Evolutionary conservation across 768 basidiomycete genomes (phyloP).

Genomic region (Agaricus subrufescens): DNA sequence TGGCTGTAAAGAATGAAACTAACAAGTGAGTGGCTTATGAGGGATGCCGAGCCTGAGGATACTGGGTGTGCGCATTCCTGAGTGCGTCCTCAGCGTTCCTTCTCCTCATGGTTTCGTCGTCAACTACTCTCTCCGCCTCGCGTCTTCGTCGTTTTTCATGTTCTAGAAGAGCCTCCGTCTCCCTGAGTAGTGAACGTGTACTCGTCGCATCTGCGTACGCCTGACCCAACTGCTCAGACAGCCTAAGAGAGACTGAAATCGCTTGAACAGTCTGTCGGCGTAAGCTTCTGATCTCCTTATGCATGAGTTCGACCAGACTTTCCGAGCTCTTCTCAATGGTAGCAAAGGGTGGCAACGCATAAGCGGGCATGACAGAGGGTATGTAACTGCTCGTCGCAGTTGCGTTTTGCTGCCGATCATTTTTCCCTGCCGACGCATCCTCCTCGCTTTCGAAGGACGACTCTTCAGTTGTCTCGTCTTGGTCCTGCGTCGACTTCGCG

Average conservation of each 20-base stretch:
- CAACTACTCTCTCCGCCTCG: slow-evolving; percentile 44
- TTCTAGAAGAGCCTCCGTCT: slow-evolving; percentile 54
- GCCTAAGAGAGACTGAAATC: slow-evolving; percentile 54
- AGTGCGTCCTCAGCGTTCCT: slow-evolving; percentile 23
- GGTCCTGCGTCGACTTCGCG: slow-evolving; percentile 25
- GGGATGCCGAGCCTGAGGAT: slow-evolving; percentile 1
- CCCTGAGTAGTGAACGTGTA: slow-evolving; percentile 48
- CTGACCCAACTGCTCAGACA: slow-evolving; percentile 68
- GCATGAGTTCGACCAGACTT: slow-evolving; percentile 54
- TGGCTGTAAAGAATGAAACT: background rate
- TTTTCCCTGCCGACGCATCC: slow-evolving; percentile 34
- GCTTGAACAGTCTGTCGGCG: slow-evolving; percentile 68
- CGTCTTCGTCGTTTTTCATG: slow-evolving; percentile 50
- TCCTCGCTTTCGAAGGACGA: slow-evolving; percentile 70
- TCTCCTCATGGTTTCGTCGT: slow-evolving; percentile 17
- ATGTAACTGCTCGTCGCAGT: background rate
- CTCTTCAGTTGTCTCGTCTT: slow-evolving; percentile 36
- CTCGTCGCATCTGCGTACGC: slow-evolving; percentile 58
- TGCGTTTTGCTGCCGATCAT: background rate
- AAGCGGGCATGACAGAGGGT: slow-evolving; percentile 24
- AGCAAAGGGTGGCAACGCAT: slow-evolving; percentile 40
- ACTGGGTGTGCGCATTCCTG: slow-evolving; percentile 3
- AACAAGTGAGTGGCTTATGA: background rate
- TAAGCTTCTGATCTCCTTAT: slow-evolving; percentile 58
- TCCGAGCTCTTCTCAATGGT: slow-evolving; percentile 32